These are phyloP conservation scores for Claviceps monticola DNA, from an alignment of 2,329 filamentous ascomycete genomes.

Conservation along the genomic window DNA sequence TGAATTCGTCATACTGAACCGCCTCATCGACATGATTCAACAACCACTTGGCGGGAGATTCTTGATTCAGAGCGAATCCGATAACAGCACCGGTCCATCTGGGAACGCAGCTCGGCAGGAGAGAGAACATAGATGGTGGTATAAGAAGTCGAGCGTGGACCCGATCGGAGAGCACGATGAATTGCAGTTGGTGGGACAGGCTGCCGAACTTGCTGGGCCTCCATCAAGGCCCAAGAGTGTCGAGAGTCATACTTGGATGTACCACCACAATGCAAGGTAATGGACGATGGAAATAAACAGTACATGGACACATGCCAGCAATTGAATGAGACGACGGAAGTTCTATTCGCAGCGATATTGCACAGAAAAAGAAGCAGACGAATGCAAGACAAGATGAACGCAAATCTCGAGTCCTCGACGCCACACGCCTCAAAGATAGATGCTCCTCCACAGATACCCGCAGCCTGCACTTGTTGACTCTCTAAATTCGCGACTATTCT, in stretches of 20 bases:
- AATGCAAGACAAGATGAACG: neutral
- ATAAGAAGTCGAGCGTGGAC: slow-evolving; percentile 1
- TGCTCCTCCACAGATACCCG: no score
- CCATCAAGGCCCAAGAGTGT: neutral
- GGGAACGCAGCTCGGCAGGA: neutral
- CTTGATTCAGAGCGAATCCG: slow-evolving; percentile 1
- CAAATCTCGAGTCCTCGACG: no score
- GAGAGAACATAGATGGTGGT: neutral
- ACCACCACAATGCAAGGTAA: neutral
- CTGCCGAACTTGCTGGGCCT: neutral
- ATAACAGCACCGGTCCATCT: neutral
- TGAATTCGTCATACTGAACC: slow-evolving; percentile 26
- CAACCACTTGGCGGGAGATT: neutral
- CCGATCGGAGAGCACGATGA: neutral
- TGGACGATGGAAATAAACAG: neutral
- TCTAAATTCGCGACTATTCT: no score
- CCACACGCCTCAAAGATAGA: no score
- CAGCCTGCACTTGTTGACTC: no score
- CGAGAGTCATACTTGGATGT: neutral
- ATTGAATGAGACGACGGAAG: neutral
- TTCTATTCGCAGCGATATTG: neutral
- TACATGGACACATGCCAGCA: no score
- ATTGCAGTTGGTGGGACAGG: neutral
- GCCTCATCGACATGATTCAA: slow-evolving; percentile 18
- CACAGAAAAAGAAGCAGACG: neutral